A percentile compares a stretch with the other conserved stretches of the same genome.
These are phyloP conservation scores for Ramalina peruviana DNA, from an alignment of 495 filamentous ascomycete species.

Conservation along the genomic window DNA sequence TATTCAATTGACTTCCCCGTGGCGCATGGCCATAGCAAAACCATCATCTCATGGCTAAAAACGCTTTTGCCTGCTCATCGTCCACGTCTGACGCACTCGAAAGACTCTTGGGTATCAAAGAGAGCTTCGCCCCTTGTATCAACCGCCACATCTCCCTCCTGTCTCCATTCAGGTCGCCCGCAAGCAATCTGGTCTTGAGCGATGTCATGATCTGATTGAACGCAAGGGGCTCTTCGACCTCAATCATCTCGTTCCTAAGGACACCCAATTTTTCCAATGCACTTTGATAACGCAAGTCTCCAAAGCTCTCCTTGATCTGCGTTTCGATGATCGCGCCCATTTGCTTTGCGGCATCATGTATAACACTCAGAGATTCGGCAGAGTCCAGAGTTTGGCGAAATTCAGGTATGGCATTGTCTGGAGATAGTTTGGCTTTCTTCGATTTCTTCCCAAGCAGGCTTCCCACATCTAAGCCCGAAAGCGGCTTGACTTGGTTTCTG, in stretches of 20 bases:
- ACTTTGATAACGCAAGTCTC: constrained; percentile 57
- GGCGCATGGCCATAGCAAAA: too few relatives aligned
- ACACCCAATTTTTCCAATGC: constrained; percentile 65
- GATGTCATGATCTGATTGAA: constrained; percentile 64
- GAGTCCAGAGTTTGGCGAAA: constrained; percentile 70
- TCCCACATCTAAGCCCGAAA: constrained; percentile 83
- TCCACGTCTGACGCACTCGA: constrained; percentile 48
- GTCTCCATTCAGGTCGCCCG: constrained; percentile 65
- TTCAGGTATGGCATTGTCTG: constrained; percentile 74
- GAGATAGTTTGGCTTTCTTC: constrained; percentile 51
- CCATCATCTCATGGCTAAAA: constrained; percentile 16
- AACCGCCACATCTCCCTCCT: constrained; percentile 72
- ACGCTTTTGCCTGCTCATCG: constrained; percentile 52
- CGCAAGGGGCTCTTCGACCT: constrained; percentile 56
- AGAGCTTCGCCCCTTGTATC: constrained; percentile 50
- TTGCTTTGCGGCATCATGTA: constrained; percentile 58
- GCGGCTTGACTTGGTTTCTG: constrained; percentile 61
- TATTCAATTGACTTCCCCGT: too few relatives aligned
- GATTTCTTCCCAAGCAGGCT: constrained; percentile 47
- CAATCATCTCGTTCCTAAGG: constrained; percentile 62
- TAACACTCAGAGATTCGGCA: constrained; percentile 43
- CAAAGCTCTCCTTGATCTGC: constrained; percentile 58
- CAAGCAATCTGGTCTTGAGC: constrained; percentile 59
- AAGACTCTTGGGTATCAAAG: constrained; percentile 52
- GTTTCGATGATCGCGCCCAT: constrained; percentile 56